Evolutionary conservation across 805 yeast genomes (phyloP).

Genomic region (Teunomyces gatunensis): DNA sequence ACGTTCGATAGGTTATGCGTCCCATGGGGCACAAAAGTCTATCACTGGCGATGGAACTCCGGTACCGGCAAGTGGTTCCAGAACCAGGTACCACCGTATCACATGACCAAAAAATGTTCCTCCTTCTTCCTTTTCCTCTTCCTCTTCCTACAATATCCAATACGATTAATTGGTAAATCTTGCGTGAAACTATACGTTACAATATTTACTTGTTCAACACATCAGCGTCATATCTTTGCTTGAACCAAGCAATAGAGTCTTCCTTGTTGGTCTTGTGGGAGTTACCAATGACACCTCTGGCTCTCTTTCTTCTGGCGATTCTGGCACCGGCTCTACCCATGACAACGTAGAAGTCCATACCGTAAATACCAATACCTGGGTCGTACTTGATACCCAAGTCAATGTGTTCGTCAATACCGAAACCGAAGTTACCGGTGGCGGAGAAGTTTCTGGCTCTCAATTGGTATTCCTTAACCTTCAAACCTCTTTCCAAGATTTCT

Average conservation of each 20-base stretch:
- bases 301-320: conserved; percentile 98
- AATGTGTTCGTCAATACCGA: conserved; percentile 99
- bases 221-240: conserved; percentile 99
- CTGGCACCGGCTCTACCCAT: conserved; percentile 99
- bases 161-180: background rate
- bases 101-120: background rate
- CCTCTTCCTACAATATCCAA: background rate
- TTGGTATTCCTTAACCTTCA: conserved; percentile 99
- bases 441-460: conserved; percentile 93
- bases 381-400: conserved; percentile 99
- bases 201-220: conserved; percentile 73
- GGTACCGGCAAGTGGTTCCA: background rate
- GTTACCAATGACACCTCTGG: conserved; percentile 84
- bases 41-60: background rate
- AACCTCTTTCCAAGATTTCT: conserved; percentile 99
- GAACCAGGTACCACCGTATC: background rate
- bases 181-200: background rate
- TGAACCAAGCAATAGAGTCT: conserved; percentile 98
- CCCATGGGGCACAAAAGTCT: background rate
- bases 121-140: background rate
- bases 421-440: conserved; percentile 99
- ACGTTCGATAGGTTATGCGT: too few species aligned
- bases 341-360: conserved; percentile 99
- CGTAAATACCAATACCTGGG: conserved; percentile 99
- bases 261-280: conserved; percentile 88